A percentile compares a stretch with the other conserved stretches of the same genome.
These are phyloP conservation scores for Suillus luteus DNA, from an alignment of 768 basidiomycete species.

Conservation along the genomic window DNA sequence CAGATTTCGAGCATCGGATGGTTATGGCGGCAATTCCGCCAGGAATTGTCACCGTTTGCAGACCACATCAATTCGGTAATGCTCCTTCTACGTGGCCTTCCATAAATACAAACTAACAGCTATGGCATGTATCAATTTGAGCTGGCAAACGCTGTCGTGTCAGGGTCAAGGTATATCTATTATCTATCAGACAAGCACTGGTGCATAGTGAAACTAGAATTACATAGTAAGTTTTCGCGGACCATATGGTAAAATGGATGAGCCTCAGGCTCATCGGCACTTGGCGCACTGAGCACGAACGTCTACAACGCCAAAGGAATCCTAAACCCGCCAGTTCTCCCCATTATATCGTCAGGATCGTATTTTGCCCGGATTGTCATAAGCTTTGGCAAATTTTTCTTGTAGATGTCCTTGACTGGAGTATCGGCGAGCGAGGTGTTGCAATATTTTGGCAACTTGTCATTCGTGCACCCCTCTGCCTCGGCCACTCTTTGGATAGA, in stretches of 20 bases:
- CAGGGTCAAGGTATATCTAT: background rate
- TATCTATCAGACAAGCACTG: background rate
- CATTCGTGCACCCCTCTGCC: background rate
- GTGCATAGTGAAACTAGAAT: background rate
- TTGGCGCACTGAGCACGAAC: background rate
- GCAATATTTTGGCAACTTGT: slow-evolving; percentile 13
- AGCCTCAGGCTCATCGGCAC: too few relatives aligned
- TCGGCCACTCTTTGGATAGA: slow-evolving; percentile 1
- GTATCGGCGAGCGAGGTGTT: slow-evolving; percentile 16
- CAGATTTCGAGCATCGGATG: too few relatives aligned
- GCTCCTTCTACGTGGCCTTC: too few relatives aligned
- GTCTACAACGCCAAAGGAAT: slow-evolving; percentile 14
- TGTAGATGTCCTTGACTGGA: slow-evolving; percentile 12
- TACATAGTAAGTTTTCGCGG: background rate
- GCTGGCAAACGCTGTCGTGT: background rate
- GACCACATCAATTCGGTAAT: too few relatives aligned
- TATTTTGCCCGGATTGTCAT: slow-evolving; percentile 6
- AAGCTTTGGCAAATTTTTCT: slow-evolving; percentile 10
- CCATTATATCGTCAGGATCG: slow-evolving; percentile 20
- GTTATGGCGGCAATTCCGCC: too few relatives aligned
- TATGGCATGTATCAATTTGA: background rate
- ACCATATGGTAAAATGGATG: background rate
- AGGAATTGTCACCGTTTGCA: too few relatives aligned
- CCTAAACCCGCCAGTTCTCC: slow-evolving; percentile 19
- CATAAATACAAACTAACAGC: too few relatives aligned